Conservation (phyloP, 2,329 filamentous ascomycete species). For the Penicillium sp. region DNA sequence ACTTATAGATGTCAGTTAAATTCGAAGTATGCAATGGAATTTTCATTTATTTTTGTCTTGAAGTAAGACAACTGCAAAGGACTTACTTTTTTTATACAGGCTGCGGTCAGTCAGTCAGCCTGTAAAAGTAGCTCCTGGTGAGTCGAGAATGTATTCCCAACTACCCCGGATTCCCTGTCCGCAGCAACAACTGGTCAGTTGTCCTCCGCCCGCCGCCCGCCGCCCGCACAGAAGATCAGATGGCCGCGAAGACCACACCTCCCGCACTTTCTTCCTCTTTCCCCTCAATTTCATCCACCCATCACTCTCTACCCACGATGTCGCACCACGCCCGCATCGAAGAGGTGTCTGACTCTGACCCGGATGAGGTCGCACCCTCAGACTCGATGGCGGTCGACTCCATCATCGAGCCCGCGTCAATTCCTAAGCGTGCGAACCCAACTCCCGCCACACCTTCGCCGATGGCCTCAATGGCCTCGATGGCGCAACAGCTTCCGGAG, state of each 20-base stretch:
- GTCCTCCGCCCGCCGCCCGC: neutral
- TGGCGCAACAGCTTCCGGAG: conserved; percentile 25
- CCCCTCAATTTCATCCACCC: neutral
- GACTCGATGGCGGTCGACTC: conserved; percentile 46
- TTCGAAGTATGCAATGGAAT: too few species aligned
- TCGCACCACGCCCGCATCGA: conserved; percentile 77
- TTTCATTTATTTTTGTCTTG: too few species aligned
- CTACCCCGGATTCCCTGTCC: neutral
- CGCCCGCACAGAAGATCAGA: conserved; percentile 12
- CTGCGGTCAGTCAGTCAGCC: too few species aligned
- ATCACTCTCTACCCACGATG: conserved; percentile 49
- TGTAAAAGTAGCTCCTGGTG: too few species aligned
- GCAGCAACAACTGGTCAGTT: conserved; percentile 6
- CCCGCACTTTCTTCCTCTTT: conserved; percentile 18
- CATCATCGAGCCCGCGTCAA: conserved; percentile 31
- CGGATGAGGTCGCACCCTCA: conserved; percentile 75
- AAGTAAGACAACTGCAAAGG: too few species aligned
- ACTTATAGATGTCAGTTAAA: too few species aligned
- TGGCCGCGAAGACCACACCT: conserved; percentile 11
- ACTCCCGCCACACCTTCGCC: conserved; percentile 5
- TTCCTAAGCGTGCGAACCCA: conserved; percentile 1
- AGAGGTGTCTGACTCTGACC: conserved; percentile 88
- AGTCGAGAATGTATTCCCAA: too few species aligned
- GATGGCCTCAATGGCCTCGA: neutral
- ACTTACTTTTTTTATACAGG: too few species aligned